Base-by-base conservation (phyloP, 192 early-diverging fungal genomes). In the Fimicolochytrium jonesii region DNA sequence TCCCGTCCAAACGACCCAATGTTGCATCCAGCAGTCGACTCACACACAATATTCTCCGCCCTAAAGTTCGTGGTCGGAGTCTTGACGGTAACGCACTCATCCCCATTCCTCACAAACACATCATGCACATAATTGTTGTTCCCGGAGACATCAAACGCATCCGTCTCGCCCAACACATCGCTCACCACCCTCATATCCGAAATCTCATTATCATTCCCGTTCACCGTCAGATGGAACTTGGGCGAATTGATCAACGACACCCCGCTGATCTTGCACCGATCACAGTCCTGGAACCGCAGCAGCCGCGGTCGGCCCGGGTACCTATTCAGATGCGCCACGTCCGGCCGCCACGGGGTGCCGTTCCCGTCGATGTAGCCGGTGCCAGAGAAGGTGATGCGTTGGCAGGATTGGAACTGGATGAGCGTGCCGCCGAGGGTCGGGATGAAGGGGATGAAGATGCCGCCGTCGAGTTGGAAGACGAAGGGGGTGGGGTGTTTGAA, bases 31-130 rank as follows among this genome's bases (percentile, higher is more conserved):
- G 44, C 64, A 31, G 64, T 67, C 43, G 13, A 28, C 41, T 25
- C 33, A 56, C 64, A 67, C 0, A 58, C 33, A 31, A 67, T 30
- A 33, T 67, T 67, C 26, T 67, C 55, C 11, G 48, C 55, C 2
- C 32, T 25, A 37, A 67, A 44, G 55, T 57, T 46, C 6, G n/a
- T 67, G 9, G 64, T 48, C 29, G 64, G 64, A 6, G 56, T 29
- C 47, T 67, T 67, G 9, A 67, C 64, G 20, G 64, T 67, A 7
- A 67, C 64, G 45, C 64, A 67, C 45, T 67, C 64, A 22, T 67
- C 64, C 10, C 64, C 64, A 33, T 61, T 61, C 55, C 29, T 37
- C 31, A 67, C 64, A 29, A 15, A 17, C 20, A 67, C 56, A 48
- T 67, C 57, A 15, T 48, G 64, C 25, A 61, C 64, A 20, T 33